A percentile compares a stretch with the other conserved stretches of the same genome.
These are phyloP conservation scores for Aspergillaceae sp. DNA, from an alignment of 2,329 filamentous ascomycete species.

Conservation along the genomic window DNA sequence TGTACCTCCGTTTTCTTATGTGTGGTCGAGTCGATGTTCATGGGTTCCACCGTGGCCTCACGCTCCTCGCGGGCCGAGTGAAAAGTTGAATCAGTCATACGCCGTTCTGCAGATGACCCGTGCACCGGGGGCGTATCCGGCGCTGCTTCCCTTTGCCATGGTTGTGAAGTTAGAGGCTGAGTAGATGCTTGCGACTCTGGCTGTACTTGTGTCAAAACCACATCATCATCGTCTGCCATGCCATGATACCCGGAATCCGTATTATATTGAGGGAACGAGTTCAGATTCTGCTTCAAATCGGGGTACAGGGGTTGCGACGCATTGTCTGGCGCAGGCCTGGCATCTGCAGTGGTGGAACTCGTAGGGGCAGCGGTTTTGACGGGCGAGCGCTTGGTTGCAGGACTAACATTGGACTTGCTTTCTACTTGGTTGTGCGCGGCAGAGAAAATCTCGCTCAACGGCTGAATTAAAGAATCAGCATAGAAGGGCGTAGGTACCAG, in stretches of 20 bases:
- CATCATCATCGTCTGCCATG: conserved; percentile 34
- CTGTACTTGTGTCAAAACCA: conserved; percentile 26
- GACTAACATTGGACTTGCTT: conserved; percentile 26
- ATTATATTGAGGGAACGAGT: conserved; percentile 34
- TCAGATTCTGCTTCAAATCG: conserved; percentile 25
- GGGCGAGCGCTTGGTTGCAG: conserved; percentile 27
- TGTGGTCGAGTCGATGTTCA: conserved; percentile 21
- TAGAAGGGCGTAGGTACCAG: not conserved
- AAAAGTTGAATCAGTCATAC: conserved; percentile 39
- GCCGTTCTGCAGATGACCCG: conserved; percentile 23
- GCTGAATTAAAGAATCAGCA: conserved; percentile 22
- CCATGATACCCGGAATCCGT: conserved; percentile 43
- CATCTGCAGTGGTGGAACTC: conserved; percentile 1
- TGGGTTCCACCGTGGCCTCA: conserved; percentile 30
- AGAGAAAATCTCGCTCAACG: conserved; percentile 42
- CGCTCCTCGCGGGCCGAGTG: conserved; percentile 39
- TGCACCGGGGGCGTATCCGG: conserved; percentile 9
- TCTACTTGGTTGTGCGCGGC: conserved; percentile 30
- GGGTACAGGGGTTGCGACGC: conserved; percentile 21
- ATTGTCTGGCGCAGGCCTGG: conserved; percentile 10
- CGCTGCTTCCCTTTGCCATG: conserved; percentile 21
- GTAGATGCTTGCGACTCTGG: conserved; percentile 25
- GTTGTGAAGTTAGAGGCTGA: conserved; percentile 24
- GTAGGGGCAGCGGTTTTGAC: conserved; percentile 19
- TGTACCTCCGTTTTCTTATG: conserved; percentile 14